Evolutionary conservation across 2,329 filamentous ascomycete genomes (phyloP).

Genomic region (Thelonectria rubi): DNA sequence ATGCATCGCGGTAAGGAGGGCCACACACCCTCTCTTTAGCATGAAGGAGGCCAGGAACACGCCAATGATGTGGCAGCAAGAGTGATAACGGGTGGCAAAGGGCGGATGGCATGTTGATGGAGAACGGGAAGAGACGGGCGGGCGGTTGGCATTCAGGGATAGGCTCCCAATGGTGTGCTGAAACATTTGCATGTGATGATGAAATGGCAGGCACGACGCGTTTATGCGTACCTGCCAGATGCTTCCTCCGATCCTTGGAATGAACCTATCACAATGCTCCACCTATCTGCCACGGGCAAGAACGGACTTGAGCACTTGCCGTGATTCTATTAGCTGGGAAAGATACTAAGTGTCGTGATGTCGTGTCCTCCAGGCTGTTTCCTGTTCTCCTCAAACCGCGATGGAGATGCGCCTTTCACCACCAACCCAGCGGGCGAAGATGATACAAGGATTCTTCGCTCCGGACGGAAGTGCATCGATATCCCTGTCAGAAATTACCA

Average conservation of each 20-base stretch:
- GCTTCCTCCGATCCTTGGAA: constrained; percentile 6
- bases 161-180: constrained; percentile 22
- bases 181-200: constrained; percentile 42
- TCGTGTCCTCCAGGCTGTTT: neutral
- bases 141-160: constrained; percentile 18
- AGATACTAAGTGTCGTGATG: neutral
- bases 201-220: constrained; percentile 18
- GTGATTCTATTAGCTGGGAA: no score
- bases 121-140: neutral
- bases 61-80: constrained; percentile 33
- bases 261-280: constrained; percentile 8
- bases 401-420: no score
- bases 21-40: neutral
- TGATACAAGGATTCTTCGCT: neutral
- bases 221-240: constrained; percentile 23
- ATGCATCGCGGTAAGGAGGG: neutral
- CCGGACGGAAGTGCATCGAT: neutral
- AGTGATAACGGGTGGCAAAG: constrained; percentile 38
- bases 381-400: neutral
- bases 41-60: constrained; percentile 13
- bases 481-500: neutral
- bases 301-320: neutral
- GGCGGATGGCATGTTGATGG: constrained; percentile 33
- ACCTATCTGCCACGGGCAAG: neutral
- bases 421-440: neutral